These are phyloP conservation scores for Aureobasidium sp. DNA, from an alignment of 2,329 filamentous ascomycete genomes.

Conservation along the genomic window DNA sequence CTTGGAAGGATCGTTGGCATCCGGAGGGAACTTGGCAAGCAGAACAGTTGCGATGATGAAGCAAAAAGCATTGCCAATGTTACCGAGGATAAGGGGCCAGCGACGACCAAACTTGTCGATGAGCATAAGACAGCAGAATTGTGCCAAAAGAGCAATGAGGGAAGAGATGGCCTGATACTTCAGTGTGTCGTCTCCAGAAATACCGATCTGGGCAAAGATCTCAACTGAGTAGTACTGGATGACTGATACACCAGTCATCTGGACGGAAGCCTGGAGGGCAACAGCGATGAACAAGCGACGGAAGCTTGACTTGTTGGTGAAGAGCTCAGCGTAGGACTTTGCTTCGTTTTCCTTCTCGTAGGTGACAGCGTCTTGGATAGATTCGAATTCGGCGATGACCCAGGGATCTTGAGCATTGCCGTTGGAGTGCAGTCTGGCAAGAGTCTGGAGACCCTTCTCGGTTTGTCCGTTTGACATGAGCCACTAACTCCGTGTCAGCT, in stretches of 20 bases:
- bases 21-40: conserved; percentile 56
- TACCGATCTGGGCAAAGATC: conserved; percentile 58
- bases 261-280: conserved; percentile 62
- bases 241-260: conserved; percentile 69
- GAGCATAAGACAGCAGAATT: conserved; percentile 60
- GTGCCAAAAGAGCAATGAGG: conserved; percentile 61
- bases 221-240: conserved; percentile 68
- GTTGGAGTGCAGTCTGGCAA: conserved; percentile 63
- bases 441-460: conserved; percentile 58
- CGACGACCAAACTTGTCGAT: conserved; percentile 66
- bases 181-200: conserved; percentile 56
- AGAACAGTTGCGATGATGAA: conserved; percentile 62
- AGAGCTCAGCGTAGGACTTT: conserved; percentile 63
- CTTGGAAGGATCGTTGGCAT: conserved; percentile 30
- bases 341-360: conserved; percentile 62
- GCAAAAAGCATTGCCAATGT: conserved; percentile 62
- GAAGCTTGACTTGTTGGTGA: conserved; percentile 59
- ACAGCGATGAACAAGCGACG: conserved; percentile 64
- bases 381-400: conserved; percentile 65
- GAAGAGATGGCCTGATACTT: conserved; percentile 71
- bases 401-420: conserved; percentile 60
- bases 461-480: conserved; percentile 64
- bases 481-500: conserved; percentile 50
- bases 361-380: conserved; percentile 61
- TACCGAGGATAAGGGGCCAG: conserved; percentile 65